Percentiles rank a stretch among this genome's conserved stretches.
Evolutionary conservation across 2,329 filamentous ascomycete genomes (phyloP).

Genomic region (Talaromyces sp.): DNA sequence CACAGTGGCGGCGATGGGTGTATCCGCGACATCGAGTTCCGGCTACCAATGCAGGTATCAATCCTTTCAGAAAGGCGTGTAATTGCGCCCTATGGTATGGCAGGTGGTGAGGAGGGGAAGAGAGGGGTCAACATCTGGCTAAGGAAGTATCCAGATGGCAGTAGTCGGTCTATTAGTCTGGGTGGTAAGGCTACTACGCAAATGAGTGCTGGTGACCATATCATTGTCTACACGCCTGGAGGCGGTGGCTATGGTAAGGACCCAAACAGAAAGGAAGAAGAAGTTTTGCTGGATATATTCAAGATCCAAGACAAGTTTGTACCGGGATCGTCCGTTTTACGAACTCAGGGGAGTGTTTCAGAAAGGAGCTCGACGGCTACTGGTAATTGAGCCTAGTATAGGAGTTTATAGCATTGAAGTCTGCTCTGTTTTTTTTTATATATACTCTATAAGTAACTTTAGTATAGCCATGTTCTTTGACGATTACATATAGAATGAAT

Average conservation of each 20-base stretch:
- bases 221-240: conserved; percentile 54
- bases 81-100: conserved; percentile 74
- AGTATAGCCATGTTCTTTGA: neutral
- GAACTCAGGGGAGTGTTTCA: conserved; percentile 11
- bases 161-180: conserved; percentile 50
- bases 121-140: conserved; percentile 88
- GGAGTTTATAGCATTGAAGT: conserved; percentile 1
- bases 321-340: conserved; percentile 7
- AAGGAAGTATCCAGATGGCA: conserved; percentile 55
- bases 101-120: conserved; percentile 72
- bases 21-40: conserved; percentile 77
- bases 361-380: conserved; percentile 9
- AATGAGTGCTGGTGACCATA: conserved; percentile 54
- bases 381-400: conserved; percentile 8
- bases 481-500: conserved; percentile 2
- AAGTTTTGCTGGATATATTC: conserved; percentile 7
- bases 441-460: neutral
- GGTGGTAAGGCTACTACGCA: conserved; percentile 56
- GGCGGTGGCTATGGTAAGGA: conserved; percentile 34
- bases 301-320: conserved; percentile 12
- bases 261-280: conserved; percentile 6
- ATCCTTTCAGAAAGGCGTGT: conserved; percentile 75
- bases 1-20: conserved; percentile 73
- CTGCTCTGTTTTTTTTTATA: neutral
- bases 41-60: conserved; percentile 72